A percentile compares a stretch with the other conserved stretches of the same genome.
Conservation (phyloP, 176 grass and related monocot genomes). For the Echinochloa phyllopogon region DNA sequence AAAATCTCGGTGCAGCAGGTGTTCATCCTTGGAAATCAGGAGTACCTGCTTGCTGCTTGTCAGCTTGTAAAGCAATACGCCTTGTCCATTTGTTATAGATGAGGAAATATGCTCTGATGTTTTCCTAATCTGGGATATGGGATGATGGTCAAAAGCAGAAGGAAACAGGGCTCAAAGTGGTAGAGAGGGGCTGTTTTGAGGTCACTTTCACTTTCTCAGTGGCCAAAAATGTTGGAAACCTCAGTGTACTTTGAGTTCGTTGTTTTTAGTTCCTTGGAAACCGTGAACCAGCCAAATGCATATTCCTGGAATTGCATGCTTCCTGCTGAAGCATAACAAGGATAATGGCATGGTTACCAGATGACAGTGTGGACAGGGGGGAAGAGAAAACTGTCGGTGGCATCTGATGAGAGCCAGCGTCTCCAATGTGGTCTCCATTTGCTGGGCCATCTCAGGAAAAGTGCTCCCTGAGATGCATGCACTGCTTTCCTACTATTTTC, state of each 20-base stretch:
- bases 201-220: constrained; percentile 15
- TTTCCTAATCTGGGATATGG: not conserved
- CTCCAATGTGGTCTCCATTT: constrained; percentile 14
- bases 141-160: not conserved
- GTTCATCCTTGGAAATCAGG: not conserved
- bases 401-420: not conserved
- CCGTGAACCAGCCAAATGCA: constrained; percentile 1
- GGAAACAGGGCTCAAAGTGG: not conserved
- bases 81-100: not conserved
- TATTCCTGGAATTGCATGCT: constrained; percentile 1
- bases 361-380: not conserved
- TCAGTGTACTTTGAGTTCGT: not conserved
- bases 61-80: not conserved
- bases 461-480: constrained; percentile 8
- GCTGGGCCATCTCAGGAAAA: constrained; percentile 24
- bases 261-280: not conserved
- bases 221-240: not conserved
- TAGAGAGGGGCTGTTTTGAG: not conserved
- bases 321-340: constrained; percentile 6
- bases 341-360: not conserved
- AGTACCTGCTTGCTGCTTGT: no score
- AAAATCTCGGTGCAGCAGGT: not conserved
- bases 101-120: not conserved
- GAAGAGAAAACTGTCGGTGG: constrained; percentile 44
- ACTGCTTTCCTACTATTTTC: not conserved